phyloP scores from a whole-genome alignment of 148 eudicot genomes.

The Nyssa sinensis region DNA sequence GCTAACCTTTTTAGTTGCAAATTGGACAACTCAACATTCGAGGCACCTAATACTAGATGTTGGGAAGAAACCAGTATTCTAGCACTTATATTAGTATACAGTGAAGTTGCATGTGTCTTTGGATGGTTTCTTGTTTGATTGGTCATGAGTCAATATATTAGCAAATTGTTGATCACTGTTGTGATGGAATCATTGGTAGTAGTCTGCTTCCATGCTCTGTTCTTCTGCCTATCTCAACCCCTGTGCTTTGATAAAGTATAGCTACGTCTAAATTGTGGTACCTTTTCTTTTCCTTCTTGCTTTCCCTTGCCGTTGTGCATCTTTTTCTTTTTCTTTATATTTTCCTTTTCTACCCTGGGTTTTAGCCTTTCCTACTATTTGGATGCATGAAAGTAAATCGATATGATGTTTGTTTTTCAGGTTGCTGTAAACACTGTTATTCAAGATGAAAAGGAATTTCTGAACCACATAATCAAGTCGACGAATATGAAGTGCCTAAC shows the following conservation, averaged over 20 bases:
- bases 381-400: too few species aligned
- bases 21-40: neutral
- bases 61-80: too few species aligned
- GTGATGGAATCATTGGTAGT: neutral
- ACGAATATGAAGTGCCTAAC: constrained; percentile 93
- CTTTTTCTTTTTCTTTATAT: neutral
- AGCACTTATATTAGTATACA: neutral
- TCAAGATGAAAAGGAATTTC: constrained; percentile 78
- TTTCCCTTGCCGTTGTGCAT: constrained; percentile 4
- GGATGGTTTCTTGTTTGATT: neutral
- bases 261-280: neutral
- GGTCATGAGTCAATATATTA: neutral
- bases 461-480: constrained; percentile 81
- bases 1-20: neutral
- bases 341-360: too few species aligned
- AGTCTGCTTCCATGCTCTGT: neutral
- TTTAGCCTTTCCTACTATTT: too few species aligned
- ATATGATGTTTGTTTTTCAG: too few species aligned
- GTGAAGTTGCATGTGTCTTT: neutral
- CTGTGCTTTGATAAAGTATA: neutral
- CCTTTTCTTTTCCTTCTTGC: neutral
- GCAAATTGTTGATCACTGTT: neutral
- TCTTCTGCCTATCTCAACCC: neutral
- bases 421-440: constrained; percentile 81
- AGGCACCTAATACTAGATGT: neutral